Conservation (phyloP, 257 asterid species). For the Solanum acaule region DNA sequence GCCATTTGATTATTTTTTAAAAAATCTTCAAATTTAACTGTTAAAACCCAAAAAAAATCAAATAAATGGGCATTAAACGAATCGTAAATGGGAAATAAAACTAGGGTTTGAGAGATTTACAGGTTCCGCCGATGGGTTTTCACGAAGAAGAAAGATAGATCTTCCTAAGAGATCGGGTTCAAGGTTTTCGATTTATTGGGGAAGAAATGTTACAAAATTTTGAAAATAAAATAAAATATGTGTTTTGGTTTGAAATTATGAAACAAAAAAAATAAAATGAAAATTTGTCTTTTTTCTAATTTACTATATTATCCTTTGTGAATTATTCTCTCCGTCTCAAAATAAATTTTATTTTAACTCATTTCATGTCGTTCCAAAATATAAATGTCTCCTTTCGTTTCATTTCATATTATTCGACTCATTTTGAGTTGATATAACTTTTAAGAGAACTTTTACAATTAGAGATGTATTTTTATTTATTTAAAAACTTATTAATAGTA, state of each 20-base stretch:
- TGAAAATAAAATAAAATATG: background rate
- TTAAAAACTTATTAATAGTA: too few species aligned
- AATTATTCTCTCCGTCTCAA: background rate
- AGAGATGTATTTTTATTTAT: too few species aligned
- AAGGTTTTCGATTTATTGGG: background rate
- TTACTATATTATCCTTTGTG: background rate
- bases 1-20: background rate
- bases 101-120: constrained; percentile 36
- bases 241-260: background rate
- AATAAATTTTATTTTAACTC: background rate
- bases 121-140: constrained; percentile 8
- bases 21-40: background rate
- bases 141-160: background rate
- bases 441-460: too few species aligned
- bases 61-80: background rate
- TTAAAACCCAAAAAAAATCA: background rate
- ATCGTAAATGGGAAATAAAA: background rate
- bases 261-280: background rate
- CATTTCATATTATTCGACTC: background rate
- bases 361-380: background rate
- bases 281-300: background rate
- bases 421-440: background rate
- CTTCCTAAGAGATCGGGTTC: background rate
- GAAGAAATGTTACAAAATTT: background rate
- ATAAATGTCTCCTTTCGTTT: background rate